Base-by-base conservation (phyloP, 2,329 filamentous ascomycete species). In the Xylaria sp. region DNA sequence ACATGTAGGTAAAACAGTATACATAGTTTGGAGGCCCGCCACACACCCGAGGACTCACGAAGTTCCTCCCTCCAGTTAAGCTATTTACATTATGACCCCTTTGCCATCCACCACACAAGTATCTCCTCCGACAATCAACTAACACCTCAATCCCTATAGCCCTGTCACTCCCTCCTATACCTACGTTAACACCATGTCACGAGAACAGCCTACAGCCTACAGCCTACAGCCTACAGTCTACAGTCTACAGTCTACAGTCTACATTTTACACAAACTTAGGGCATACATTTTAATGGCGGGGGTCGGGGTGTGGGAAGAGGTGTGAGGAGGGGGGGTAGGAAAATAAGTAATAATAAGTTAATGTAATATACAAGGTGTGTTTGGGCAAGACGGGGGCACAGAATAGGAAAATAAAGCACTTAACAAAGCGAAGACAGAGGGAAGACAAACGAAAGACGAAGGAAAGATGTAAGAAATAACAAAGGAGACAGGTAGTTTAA, bases 51-150 rank as follows among this genome's bases (percentile, higher is more conserved):
- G 61, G 41, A 57, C 61, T 58, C 61, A 18, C 50, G 23, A 52
- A 58, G 61, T 64, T 57, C 52, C 61, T 45, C 53, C 34, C 59
- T 53, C 59, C 59, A 61, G n/a, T 41, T 10, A 20, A 52, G 28
- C 18, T 52, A 32, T 48, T 28, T 48, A 48, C 45, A 48, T 48
- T 4, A 15, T 15, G 15, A 46, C 20, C 43, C 7, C 20, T 46
- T 23, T 46, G 0, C 43, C n/a, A 46, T 23, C n/a, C 41, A 45
- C 15, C 15, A n/a, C 10, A 8, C 39, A 43, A 2, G 10, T 39
- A 41, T 12, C 18, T 13, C 18, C n/a, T n/a, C n/a, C n/a, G n/a
- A n/a, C n/a, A n/a, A n/a, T n/a, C n/a, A n/a, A n/a, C n/a, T n/a
- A n/a, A n/a, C n/a, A n/a, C n/a, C n/a, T n/a, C n/a, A n/a, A n/a